These are phyloP conservation scores for Tetracentron sinense DNA, from an alignment of 164 flowering plant genomes.

Conservation along the genomic window DNA sequence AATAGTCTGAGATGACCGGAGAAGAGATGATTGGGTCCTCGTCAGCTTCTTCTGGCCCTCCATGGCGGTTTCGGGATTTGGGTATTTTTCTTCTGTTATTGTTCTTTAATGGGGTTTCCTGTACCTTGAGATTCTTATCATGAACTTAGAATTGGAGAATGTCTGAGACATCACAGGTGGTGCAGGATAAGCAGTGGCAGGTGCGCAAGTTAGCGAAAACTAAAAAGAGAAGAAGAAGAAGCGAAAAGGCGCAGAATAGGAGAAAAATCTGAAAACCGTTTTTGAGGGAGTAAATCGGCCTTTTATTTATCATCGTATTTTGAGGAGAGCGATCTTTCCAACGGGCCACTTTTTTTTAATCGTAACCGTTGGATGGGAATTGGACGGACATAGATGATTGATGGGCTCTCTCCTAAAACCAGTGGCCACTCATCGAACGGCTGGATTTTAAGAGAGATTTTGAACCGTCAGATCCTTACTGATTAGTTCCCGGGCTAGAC, in stretches of 20 bases:
- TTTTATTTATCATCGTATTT: constrained; percentile 6
- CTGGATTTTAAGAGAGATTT: neutral
- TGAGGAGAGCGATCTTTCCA: neutral
- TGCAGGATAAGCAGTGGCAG: constrained; percentile 22
- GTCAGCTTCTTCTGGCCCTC: constrained; percentile 65
- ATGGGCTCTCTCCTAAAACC: neutral
- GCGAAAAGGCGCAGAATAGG: constrained; percentile 9
- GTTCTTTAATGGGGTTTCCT: constrained; percentile 15
- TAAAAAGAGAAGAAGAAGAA: constrained; percentile 2
- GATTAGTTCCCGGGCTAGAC: no score
- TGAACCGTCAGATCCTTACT: constrained; percentile 27
- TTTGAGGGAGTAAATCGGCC: neutral
- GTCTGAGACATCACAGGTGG: constrained; percentile 37
- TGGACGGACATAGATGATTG: neutral
- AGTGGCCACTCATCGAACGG: neutral
- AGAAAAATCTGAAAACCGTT: neutral
- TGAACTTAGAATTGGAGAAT: constrained; percentile 4
- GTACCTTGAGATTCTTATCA: constrained; percentile 39
- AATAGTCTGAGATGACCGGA: constrained; percentile 75
- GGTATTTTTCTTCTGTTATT: neutral
- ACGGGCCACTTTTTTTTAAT: constrained; percentile 8
- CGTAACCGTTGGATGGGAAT: constrained; percentile 12
- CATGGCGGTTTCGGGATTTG: constrained; percentile 28
- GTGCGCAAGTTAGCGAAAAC: constrained; percentile 22
- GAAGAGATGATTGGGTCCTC: constrained; percentile 72